phyloP scores from a whole-genome alignment of 139 green algal genomes.

The Pseudopediastrum boryanum region DNA sequence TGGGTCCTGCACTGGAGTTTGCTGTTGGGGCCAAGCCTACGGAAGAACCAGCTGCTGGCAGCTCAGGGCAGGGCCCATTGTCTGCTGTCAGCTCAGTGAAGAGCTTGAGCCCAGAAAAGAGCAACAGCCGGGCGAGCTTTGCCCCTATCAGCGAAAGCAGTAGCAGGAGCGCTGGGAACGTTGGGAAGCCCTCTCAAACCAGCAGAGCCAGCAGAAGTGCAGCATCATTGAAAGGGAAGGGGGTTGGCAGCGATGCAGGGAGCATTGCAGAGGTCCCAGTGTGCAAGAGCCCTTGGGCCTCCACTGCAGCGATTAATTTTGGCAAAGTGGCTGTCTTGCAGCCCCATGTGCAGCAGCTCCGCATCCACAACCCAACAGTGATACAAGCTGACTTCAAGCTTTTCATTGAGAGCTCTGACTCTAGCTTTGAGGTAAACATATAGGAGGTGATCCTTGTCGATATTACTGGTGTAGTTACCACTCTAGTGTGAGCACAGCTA shows the following conservation, averaged over 20 bases:
- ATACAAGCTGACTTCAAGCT: constrained; percentile 78
- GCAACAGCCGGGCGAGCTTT: too few relatives aligned
- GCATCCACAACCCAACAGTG: constrained; percentile 70
- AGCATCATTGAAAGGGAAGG: too few relatives aligned
- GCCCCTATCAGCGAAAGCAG: constrained; percentile 2
- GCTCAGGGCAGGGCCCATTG: not conserved
- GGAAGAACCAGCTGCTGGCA: not conserved
- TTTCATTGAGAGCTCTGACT: constrained; percentile 70
- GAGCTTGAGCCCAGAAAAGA: too few relatives aligned
- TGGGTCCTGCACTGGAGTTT: constrained; percentile 70
- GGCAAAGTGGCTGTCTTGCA: constrained; percentile 70
- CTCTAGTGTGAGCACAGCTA: too few relatives aligned
- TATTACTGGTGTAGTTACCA: too few relatives aligned
- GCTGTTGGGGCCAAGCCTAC: constrained; percentile 11
- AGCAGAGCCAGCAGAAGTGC: too few relatives aligned
- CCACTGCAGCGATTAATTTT: constrained; percentile 55
- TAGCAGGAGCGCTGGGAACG: not conserved
- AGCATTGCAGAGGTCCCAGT: too few relatives aligned
- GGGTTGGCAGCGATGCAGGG: too few relatives aligned
- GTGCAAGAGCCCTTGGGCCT: too few relatives aligned
- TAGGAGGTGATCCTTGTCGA: too few relatives aligned
- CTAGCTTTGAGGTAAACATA: constrained; percentile 64
- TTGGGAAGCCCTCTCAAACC: too few relatives aligned
- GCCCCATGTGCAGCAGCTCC: constrained; percentile 50
- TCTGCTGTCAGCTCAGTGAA: not conserved